phyloP scores from a whole-genome alignment of 345 rosid species.

The Sisymbrium irio region DNA sequence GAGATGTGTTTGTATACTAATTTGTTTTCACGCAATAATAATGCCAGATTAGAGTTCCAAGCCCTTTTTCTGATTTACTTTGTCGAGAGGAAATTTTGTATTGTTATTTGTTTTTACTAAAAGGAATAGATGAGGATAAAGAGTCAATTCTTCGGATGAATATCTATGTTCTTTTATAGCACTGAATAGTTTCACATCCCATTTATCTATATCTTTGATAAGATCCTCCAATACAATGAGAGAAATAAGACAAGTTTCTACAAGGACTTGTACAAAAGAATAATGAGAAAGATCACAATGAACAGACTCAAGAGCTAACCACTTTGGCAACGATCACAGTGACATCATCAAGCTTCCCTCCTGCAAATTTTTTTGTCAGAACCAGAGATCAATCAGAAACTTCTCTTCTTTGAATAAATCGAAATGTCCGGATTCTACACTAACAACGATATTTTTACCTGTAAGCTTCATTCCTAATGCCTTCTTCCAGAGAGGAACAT shows the following conservation, averaged over 20 bases:
- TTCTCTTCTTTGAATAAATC: neutral
- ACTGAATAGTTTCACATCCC: neutral
- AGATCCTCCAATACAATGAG: neutral
- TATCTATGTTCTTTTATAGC: neutral
- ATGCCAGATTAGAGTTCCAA: slow-evolving; percentile 25
- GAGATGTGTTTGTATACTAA: slow-evolving; percentile 20
- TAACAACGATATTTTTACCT: slow-evolving; percentile 33
- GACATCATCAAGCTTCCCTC: slow-evolving; percentile 88
- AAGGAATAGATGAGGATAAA: slow-evolving; percentile 11
- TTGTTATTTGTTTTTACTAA: slow-evolving; percentile 10
- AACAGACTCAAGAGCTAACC: slow-evolving; percentile 35
- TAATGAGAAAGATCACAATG: neutral
- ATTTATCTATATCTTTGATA: neutral
- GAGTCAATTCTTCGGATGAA: neutral
- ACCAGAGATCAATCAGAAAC: slow-evolving; percentile 8
- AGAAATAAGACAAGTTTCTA: slow-evolving; percentile 4
- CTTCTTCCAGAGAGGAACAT: slow-evolving; percentile 87
- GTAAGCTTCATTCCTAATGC: slow-evolving; percentile 74
- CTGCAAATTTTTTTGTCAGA: slow-evolving; percentile 35
- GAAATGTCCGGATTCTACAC: neutral
- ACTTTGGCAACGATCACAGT: slow-evolving; percentile 75
- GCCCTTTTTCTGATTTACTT: neutral
- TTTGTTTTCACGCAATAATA: slow-evolving; percentile 21
- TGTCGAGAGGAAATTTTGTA: slow-evolving; percentile 25
- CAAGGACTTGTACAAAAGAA: slow-evolving; percentile 23